These are phyloP conservation scores for Erigeron philadelphicus DNA, from an alignment of 140 eudicot species.

Conservation along the genomic window DNA sequence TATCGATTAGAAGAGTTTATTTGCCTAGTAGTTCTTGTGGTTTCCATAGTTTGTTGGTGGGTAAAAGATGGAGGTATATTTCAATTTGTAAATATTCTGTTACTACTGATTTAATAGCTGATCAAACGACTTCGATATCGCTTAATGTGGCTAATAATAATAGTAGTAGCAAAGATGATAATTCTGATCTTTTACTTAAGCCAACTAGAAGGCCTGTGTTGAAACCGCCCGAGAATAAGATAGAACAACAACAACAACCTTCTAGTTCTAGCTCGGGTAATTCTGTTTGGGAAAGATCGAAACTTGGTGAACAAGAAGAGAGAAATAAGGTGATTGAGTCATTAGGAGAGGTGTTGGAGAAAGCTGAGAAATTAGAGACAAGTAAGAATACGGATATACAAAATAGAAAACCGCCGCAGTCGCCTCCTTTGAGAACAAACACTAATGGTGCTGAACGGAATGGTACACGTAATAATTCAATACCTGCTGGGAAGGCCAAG, in stretches of 20 bases:
- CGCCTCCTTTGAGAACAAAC: conserved; percentile 28
- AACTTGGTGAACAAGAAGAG: conserved; percentile 42
- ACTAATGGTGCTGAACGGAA: conserved; percentile 26
- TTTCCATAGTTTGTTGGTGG: conserved; percentile 39
- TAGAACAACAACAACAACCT: conserved; percentile 24
- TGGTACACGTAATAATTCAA: conserved; percentile 30
- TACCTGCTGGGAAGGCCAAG: conserved; percentile 37
- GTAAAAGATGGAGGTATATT: conserved; percentile 65
- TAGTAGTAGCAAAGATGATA: conserved; percentile 43
- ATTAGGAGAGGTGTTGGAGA: conserved; percentile 69
- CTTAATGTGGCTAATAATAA: conserved; percentile 41
- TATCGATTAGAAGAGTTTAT: conserved; percentile 48
- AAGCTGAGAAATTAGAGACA: conserved; percentile 66
- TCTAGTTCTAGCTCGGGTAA: conserved; percentile 21
- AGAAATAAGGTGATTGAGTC: conserved; percentile 71
- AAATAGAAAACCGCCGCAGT: conserved; percentile 20
- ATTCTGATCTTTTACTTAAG: conserved; percentile 45
- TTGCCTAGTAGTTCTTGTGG: conserved; percentile 40
- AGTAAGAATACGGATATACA: conserved; percentile 29
- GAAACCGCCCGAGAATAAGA: conserved; percentile 41
- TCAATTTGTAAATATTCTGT: conserved; percentile 66
- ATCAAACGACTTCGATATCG: conserved; percentile 58
- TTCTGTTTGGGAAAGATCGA: conserved; percentile 36
- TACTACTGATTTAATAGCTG: conserved; percentile 61
- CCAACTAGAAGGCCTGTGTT: conserved; percentile 62